These are phyloP conservation scores for Amaranthus palmeri DNA, from an alignment of 148 eudicot species.

Conservation along the genomic window DNA sequence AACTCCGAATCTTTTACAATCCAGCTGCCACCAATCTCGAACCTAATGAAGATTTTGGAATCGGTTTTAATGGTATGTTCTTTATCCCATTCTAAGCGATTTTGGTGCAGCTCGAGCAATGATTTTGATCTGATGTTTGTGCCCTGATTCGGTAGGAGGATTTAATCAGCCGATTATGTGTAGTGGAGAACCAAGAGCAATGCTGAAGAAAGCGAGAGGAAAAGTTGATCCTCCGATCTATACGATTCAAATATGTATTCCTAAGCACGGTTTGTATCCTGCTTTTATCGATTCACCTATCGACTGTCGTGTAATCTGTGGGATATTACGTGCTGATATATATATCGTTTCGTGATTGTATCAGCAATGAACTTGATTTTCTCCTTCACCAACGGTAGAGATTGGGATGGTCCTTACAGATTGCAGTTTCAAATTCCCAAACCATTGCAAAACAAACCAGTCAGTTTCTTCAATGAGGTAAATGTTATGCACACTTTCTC, in stretches of 20 bases:
- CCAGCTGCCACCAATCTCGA: slow-evolving; percentile 67
- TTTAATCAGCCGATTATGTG: slow-evolving; percentile 99
- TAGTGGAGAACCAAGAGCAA: slow-evolving; percentile 89
- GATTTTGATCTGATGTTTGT: background rate
- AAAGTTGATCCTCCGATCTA: slow-evolving; percentile 76
- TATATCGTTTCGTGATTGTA: background rate
- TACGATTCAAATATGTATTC: slow-evolving; percentile 77
- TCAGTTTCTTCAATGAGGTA: slow-evolving; percentile 66
- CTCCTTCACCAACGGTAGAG: slow-evolving; percentile 82
- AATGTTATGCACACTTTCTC: background rate
- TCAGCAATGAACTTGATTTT: slow-evolving; percentile 80
- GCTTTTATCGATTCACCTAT: background rate
- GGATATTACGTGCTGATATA: background rate
- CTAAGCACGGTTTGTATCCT: slow-evolving; percentile 68
- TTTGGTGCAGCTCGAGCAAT: background rate
- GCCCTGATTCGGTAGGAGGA: slow-evolving; percentile 44
- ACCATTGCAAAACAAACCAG: slow-evolving; percentile 55
- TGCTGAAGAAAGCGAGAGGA: slow-evolving; percentile 72
- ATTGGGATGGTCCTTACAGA: slow-evolving; percentile 96
- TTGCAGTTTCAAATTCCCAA: slow-evolving; percentile 81
- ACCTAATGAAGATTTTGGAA: slow-evolving; percentile 73
- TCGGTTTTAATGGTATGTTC: slow-evolving; percentile 73
- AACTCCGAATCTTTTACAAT: slow-evolving; percentile 70
- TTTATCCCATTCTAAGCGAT: background rate
- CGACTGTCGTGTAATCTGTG: background rate